phyloP scores from a whole-genome alignment of 495 filamentous ascomycete species.

The Astrocystis sublimbata region DNA sequence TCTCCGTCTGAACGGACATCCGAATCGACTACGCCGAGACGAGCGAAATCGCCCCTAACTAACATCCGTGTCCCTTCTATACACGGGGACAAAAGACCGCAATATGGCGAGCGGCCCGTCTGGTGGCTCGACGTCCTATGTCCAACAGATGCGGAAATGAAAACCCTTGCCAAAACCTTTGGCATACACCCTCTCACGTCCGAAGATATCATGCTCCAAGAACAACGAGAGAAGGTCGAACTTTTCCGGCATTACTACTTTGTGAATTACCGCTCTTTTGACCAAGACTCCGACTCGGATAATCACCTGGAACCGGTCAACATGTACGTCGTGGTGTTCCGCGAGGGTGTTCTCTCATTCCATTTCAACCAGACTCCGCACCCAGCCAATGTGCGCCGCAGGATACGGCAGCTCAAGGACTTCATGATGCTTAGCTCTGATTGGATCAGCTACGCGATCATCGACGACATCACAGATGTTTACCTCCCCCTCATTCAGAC shows the following conservation, averaged over 20 bases:
- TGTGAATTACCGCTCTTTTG: constrained; percentile 95
- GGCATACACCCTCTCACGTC: constrained; percentile 91
- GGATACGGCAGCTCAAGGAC: constrained; percentile 91
- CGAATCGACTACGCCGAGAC: constrained; percentile 24
- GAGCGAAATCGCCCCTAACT: constrained; percentile 23
- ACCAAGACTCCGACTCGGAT: constrained; percentile 84
- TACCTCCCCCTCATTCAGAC: constrained; percentile 87
- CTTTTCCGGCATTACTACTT: constrained; percentile 97
- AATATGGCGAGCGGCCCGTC: constrained; percentile 84
- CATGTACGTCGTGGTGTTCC: constrained; percentile 96
- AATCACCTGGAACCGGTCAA: constrained; percentile 94
- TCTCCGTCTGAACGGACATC: constrained; percentile 24
- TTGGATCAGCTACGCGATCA: constrained; percentile 97
- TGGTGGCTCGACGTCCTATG: constrained; percentile 95
- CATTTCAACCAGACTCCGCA: constrained; percentile 93
- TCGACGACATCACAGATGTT: constrained; percentile 96
- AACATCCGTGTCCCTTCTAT: constrained; percentile 22
- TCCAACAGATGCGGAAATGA: constrained; percentile 92
- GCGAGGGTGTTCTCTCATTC: constrained; percentile 92
- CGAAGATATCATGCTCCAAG: constrained; percentile 96
- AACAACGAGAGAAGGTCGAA: constrained; percentile 96
- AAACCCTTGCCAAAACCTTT: constrained; percentile 85
- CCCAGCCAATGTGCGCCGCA: constrained; percentile 88
- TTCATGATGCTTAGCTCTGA: constrained; percentile 91
- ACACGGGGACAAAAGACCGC: constrained; percentile 49